These are phyloP conservation scores for Pelagophyceae sp. DNA, from an alignment of 352 stramenopile species.

Conservation along the genomic window DNA sequence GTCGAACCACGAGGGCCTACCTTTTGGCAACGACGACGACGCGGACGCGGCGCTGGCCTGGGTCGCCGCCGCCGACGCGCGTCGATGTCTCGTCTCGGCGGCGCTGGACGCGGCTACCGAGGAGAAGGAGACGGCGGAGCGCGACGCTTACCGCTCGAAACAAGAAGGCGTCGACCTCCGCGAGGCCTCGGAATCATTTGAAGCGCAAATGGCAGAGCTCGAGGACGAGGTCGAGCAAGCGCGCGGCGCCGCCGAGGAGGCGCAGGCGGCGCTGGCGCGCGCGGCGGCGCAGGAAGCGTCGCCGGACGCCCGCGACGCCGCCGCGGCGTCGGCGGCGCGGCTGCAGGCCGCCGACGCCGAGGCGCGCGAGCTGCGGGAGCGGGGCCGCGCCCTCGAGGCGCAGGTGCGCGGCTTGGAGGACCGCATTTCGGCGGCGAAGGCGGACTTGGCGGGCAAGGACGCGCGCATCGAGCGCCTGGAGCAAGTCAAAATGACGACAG, in stretches of 20 bases:
- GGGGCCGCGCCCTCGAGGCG: no score
- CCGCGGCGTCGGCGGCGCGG: no score
- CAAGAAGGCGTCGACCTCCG: not conserved
- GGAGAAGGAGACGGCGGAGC: not conserved
- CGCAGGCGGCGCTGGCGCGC: not conserved
- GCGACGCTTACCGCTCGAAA: not conserved
- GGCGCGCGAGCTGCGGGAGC: no score
- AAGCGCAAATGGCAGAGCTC: not conserved
- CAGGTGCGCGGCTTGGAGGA: not conserved
- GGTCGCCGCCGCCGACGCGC: not conserved
- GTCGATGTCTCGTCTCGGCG: not conserved
- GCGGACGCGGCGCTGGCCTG: not conserved
- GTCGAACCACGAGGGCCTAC: no score
- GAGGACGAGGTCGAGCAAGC: not conserved
- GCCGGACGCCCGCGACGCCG: not conserved
- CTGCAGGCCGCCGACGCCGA: no score
- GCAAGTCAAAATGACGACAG: constrained; percentile 10
- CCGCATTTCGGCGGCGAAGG: not conserved
- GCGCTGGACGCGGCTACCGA: not conserved
- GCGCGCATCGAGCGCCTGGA: constrained; percentile 2
- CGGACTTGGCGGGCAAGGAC: not conserved
- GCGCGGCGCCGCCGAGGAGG: not conserved
- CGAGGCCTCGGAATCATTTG: not conserved
- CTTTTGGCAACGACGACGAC: no score
- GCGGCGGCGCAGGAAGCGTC: not conserved